A percentile compares a stretch with the other conserved stretches of the same genome.
These are phyloP conservation scores for Diplocarpon mali DNA, from an alignment of 2,329 filamentous ascomycete genomes.

Conservation along the genomic window DNA sequence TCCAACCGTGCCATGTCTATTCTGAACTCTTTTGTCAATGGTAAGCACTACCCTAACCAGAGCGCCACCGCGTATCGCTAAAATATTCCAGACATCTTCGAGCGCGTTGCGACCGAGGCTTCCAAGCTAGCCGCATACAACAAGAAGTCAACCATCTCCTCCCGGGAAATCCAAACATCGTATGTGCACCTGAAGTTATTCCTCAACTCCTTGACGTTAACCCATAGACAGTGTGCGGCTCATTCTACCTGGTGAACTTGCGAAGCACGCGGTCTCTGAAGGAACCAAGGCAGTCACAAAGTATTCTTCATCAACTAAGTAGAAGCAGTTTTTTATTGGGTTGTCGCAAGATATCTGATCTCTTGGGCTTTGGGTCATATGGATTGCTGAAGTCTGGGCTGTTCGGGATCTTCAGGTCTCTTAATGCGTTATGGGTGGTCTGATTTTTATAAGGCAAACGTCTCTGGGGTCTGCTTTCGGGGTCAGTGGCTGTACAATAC, in stretches of 20 bases:
- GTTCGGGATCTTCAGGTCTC: conserved; percentile 26
- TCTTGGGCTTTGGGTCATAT: conserved; percentile 36
- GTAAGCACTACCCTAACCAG: conserved; percentile 39
- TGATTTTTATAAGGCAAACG: conserved; percentile 53
- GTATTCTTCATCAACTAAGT: conserved; percentile 99
- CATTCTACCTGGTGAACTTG: conserved; percentile 95
- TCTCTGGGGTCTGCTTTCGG: conserved; percentile 57
- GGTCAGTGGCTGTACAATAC: conserved; percentile 66
- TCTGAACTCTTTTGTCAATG: conserved; percentile 99
- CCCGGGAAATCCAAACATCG: conserved; percentile 98
- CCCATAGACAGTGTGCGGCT: conserved; percentile 58
- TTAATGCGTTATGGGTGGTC: conserved; percentile 67
- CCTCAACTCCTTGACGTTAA: background rate
- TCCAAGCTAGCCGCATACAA: conserved; percentile 99
- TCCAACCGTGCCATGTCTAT: conserved; percentile 99
- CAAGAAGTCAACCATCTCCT: conserved; percentile 99
- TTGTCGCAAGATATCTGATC: conserved; percentile 44
- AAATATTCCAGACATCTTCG: conserved; percentile 72
- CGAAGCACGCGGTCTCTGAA: conserved; percentile 99
- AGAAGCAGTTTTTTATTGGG: conserved; percentile 45
- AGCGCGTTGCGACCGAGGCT: conserved; percentile 96
- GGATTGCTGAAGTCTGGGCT: conserved; percentile 19
- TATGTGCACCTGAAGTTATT: conserved; percentile 33
- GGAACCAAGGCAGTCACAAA: conserved; percentile 99
- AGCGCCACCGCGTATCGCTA: conserved; percentile 5